Conservation (phyloP, 805 yeast species). For the Ogataea trehaloabstinens region DNA sequence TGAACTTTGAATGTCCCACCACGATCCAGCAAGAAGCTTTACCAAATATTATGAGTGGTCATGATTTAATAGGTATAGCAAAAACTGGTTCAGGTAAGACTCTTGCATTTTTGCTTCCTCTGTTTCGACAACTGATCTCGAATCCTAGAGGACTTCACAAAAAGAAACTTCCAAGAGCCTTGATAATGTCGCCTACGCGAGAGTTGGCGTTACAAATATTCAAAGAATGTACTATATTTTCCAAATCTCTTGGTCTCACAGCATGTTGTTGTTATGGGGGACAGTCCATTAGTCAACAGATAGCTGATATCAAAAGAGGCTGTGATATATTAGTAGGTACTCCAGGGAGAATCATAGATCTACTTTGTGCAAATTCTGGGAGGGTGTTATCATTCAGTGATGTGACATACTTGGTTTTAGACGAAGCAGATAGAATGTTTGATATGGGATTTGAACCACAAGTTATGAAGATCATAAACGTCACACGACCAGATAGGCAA, state of each 20-base stretch:
- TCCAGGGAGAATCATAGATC: slow-evolving; percentile 91
- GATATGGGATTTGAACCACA: slow-evolving; percentile 98
- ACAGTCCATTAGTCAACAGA: slow-evolving; percentile 75
- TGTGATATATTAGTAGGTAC: slow-evolving; percentile 86
- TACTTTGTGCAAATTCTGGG: slow-evolving; percentile 80
- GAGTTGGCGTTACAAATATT: slow-evolving; percentile 85
- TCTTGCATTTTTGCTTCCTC: slow-evolving; percentile 78
- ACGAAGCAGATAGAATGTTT: slow-evolving; percentile 96
- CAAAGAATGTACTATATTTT: slow-evolving; percentile 61
- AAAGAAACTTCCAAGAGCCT: slow-evolving; percentile 74
- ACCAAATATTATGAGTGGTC: slow-evolving; percentile 86
- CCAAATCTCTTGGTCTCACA: slow-evolving; percentile 45
- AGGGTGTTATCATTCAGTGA: slow-evolving; percentile 64
- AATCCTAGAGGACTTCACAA: slow-evolving; percentile 44
- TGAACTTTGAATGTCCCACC: slow-evolving; percentile 65
- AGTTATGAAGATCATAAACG: slow-evolving; percentile 72
- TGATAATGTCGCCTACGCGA: slow-evolving; percentile 87
- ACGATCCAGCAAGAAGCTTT: slow-evolving; percentile 89
- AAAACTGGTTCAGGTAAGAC: slow-evolving; percentile 98
- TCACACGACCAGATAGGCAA: slow-evolving; percentile 82
- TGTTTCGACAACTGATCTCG: slow-evolving; percentile 79
- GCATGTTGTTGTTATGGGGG: slow-evolving; percentile 92
- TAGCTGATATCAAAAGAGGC: slow-evolving; percentile 73
- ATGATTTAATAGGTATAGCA: slow-evolving; percentile 91
- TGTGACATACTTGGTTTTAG: slow-evolving; percentile 81